A percentile compares a stretch with the other conserved stretches of the same genome.
Evolutionary conservation across 495 filamentous ascomycete species (phyloP).

Genomic region (Coniosporium apollinis): DNA sequence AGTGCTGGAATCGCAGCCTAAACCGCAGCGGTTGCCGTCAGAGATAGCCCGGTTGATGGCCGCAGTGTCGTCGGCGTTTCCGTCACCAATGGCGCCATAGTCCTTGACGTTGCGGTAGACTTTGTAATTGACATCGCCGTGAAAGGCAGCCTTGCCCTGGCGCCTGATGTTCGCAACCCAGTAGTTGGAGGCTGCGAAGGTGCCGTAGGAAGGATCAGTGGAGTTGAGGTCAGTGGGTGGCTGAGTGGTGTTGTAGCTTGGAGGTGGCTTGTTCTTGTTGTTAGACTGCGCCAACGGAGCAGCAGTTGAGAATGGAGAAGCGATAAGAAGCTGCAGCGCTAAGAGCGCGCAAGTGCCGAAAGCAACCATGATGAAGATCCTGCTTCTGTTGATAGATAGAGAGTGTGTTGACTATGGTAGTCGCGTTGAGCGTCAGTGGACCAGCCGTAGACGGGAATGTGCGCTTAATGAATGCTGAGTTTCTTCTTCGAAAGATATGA

Average conservation of each 20-base stretch:
- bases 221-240: no score
- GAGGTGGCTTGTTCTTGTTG: neutral
- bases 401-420: neutral
- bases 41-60: slow-evolving; percentile 36
- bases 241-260: neutral
- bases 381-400: neutral
- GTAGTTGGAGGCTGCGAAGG: slow-evolving; percentile 34
- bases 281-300: neutral
- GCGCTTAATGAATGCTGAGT: neutral
- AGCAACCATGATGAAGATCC: neutral
- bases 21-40: slow-evolving; percentile 32
- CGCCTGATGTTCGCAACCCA: slow-evolving; percentile 63
- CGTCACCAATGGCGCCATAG: slow-evolving; percentile 29
- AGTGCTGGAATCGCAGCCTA: slow-evolving; percentile 32
- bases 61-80: slow-evolving; percentile 33
- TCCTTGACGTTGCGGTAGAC: slow-evolving; percentile 32
- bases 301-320: neutral
- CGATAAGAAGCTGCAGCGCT: no score
- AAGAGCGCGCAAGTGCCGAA: neutral
- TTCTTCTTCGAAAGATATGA: no score
- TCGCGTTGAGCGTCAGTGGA: neutral
- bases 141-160: slow-evolving; percentile 39
- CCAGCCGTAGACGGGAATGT: neutral
- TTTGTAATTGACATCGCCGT: slow-evolving; percentile 14
- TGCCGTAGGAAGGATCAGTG: no score